Conservation (phyloP, 768 basidiomycete species). For the Heimioporus sp. region DNA sequence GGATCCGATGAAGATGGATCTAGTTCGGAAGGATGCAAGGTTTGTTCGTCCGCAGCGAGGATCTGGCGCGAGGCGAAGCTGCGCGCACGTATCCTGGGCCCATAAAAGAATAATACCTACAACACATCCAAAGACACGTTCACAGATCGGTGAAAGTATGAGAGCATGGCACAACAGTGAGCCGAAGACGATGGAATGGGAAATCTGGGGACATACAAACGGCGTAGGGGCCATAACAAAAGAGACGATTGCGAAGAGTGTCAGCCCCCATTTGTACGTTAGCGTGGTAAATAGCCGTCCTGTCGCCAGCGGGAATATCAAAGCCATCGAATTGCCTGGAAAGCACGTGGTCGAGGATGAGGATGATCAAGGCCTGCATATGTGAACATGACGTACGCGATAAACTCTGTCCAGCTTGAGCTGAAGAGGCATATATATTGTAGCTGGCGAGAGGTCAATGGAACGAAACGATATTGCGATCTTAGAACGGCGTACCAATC, state of each 20-base stretch:
- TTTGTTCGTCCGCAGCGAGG: conserved; percentile 13
- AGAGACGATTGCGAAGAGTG: conserved; percentile 40
- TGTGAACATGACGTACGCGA: conserved; percentile 31
- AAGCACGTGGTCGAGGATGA: background rate
- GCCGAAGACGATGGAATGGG: too few species aligned
- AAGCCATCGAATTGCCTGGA: conserved; percentile 38
- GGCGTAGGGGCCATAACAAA: conserved; percentile 45
- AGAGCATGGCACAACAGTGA: too few species aligned
- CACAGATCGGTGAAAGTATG: too few species aligned
- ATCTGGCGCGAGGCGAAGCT: conserved; percentile 23
- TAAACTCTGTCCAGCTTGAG: conserved; percentile 51
- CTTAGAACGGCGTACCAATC: conserved; percentile 39
- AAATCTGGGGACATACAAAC: conserved; percentile 30
- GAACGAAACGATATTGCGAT: background rate
- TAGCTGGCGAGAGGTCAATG: conserved; percentile 27
- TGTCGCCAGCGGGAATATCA: conserved; percentile 51
- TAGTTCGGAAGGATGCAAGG: background rate
- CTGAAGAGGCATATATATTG: conserved; percentile 50
- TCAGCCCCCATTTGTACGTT: conserved; percentile 50
- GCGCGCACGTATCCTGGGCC: conserved; percentile 31
- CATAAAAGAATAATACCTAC: conserved; percentile 30
- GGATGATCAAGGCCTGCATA: too few species aligned
- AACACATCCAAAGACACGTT: background rate
- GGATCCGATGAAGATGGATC: too few species aligned
- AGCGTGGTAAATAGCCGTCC: conserved; percentile 43